Evolutionary conservation across 352 stramenopile genomes (phyloP).

Genomic region (Phytopythium ostracodes): DNA sequence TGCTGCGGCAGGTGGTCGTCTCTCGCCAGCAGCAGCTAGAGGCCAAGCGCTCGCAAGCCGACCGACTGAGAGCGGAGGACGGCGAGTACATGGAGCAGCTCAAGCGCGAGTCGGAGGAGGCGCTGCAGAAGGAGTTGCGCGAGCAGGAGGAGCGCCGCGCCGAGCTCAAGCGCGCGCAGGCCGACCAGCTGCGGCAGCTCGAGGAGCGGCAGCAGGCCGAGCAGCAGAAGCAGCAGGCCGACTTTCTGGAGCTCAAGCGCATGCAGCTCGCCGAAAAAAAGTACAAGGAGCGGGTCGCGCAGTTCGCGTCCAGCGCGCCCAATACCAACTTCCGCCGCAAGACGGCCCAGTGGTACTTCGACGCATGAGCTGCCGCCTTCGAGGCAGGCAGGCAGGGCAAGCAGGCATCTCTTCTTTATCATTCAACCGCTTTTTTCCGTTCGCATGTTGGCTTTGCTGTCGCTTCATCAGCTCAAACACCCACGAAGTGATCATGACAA

Average conservation of each 20-base stretch:
- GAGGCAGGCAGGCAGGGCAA: background rate
- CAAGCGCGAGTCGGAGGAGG: slow-evolving; percentile 66
- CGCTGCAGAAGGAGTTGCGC: slow-evolving; percentile 71
- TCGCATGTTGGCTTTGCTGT: background rate
- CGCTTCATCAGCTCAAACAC: background rate
- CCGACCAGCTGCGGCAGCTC: slow-evolving; percentile 54
- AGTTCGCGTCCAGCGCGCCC: slow-evolving; percentile 45
- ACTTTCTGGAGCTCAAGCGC: slow-evolving; percentile 75
- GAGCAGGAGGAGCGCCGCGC: slow-evolving; percentile 61
- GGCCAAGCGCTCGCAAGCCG: slow-evolving; percentile 33
- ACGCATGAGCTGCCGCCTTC: slow-evolving; percentile 29
- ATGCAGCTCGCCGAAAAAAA: slow-evolving; percentile 75
- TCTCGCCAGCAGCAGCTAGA: slow-evolving; percentile 55
- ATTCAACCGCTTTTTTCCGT: background rate
- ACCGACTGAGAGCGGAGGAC: slow-evolving; percentile 41
- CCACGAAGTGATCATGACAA: no score
- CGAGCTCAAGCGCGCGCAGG: slow-evolving; percentile 68
- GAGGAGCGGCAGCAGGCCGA: slow-evolving; percentile 43
- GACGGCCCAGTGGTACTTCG: slow-evolving; percentile 81
- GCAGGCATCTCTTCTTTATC: background rate
- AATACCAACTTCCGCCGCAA: slow-evolving; percentile 66
- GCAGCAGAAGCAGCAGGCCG: slow-evolving; percentile 56
- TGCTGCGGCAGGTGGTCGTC: slow-evolving; percentile 63
- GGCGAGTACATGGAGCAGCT: slow-evolving; percentile 58
- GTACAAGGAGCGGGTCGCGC: slow-evolving; percentile 59